Evolutionary conservation across 2,329 filamentous ascomycete genomes (phyloP).

Genomic region (Calycina herbarum): DNA sequence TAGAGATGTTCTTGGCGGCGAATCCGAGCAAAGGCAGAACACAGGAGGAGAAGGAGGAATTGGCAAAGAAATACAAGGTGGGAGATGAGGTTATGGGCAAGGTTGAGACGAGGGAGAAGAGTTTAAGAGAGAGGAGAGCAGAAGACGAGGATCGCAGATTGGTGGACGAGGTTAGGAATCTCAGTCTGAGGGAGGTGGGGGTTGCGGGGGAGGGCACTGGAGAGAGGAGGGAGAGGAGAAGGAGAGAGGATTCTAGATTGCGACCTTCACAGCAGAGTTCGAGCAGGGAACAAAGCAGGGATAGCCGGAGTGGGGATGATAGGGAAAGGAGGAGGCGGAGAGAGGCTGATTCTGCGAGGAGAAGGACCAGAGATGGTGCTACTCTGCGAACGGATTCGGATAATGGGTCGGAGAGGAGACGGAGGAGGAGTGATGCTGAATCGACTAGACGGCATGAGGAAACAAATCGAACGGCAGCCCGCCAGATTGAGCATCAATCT

Average conservation of each 20-base stretch:
- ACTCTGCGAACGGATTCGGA: constrained; percentile 24
- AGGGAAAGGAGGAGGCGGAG: constrained; percentile 36
- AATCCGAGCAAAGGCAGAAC: constrained; percentile 75
- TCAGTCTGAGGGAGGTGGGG: constrained; percentile 61
- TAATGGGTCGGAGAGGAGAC: constrained; percentile 27
- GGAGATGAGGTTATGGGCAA: constrained; percentile 79
- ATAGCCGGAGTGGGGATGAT: constrained; percentile 31
- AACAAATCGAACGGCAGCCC: constrained; percentile 33
- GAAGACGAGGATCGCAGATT: constrained; percentile 44
- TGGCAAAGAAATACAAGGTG: constrained; percentile 73
- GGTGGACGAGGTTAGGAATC: constrained; percentile 33
- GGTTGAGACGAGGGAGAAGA: constrained; percentile 51
- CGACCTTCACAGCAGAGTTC: constrained; percentile 30
- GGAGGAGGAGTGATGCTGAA: constrained; percentile 32
- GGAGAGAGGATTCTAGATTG: constrained; percentile 33
- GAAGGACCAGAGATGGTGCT: constrained; percentile 26
- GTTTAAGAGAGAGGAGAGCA: constrained; percentile 51
- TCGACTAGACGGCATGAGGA: constrained; percentile 33
- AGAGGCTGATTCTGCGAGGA: constrained; percentile 36
- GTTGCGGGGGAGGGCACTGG: constrained; percentile 40
- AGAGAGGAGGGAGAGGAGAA: constrained; percentile 33
- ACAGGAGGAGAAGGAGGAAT: constrained; percentile 72
- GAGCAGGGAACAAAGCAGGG: constrained; percentile 39
- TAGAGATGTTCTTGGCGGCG: constrained; percentile 83
- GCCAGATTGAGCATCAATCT: constrained; percentile 83